Evolutionary conservation across 306 rosid species (phyloP).

Genomic region (Gillenia trifoliata): DNA sequence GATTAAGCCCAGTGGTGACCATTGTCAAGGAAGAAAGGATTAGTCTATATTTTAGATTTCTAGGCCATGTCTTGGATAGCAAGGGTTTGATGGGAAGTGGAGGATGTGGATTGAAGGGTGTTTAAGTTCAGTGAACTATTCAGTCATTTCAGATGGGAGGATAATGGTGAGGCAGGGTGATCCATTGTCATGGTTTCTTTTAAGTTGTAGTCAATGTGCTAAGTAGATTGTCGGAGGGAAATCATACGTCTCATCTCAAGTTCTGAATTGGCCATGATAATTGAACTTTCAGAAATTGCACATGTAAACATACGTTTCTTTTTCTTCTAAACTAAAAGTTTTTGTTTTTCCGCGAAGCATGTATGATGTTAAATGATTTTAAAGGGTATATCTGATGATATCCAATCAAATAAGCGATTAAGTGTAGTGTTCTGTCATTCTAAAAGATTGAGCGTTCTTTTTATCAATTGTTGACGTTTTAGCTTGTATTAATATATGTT

Average conservation of each 20-base stretch:
- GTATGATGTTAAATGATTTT: too few species aligned
- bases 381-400: too few species aligned
- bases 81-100: neutral
- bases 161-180: neutral
- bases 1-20: too few species aligned
- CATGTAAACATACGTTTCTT: too few species aligned
- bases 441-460: too few species aligned
- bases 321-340: too few species aligned
- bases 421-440: too few species aligned
- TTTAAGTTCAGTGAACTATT: neutral
- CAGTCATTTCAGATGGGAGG: neutral
- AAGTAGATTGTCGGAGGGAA: neutral
- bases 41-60: neutral
- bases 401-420: too few species aligned
- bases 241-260: too few species aligned
- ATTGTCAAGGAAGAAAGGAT: neutral
- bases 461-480: neutral
- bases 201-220: neutral
- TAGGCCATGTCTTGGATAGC: neutral
- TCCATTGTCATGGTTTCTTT: neutral
- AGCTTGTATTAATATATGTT: constrained; percentile 8
- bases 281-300: too few species aligned
- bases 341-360: neutral
- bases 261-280: too few species aligned
- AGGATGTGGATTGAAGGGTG: neutral